A percentile compares a stretch with the other conserved stretches of the same genome.
phyloP scores from a whole-genome alignment of 2,329 filamentous ascomycete genomes.

The Pezicula neosporulosa region DNA sequence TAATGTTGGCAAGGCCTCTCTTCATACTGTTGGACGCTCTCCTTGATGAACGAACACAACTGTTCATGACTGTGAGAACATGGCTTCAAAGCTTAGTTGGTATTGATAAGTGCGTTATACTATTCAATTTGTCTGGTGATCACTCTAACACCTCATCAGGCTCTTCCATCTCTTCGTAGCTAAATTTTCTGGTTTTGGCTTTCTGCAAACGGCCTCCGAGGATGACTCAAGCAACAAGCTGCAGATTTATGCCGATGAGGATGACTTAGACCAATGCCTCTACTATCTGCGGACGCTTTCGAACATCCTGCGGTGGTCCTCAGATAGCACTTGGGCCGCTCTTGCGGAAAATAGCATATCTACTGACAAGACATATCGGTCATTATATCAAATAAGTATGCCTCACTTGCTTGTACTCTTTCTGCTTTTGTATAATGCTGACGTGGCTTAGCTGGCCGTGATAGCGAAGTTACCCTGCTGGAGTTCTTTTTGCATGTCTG shows the following conservation, averaged over 20 bases:
- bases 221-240: constrained; percentile 15
- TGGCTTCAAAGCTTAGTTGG: constrained; percentile 72
- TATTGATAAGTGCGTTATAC: constrained; percentile 53
- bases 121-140: too few relatives aligned
- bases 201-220: constrained; percentile 36
- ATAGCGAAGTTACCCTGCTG: constrained; percentile 58
- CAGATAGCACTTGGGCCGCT: constrained; percentile 66
- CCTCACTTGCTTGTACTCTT: background rate
- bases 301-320: constrained; percentile 67
- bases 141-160: constrained; percentile 34
- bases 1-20: constrained; percentile 76
- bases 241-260: constrained; percentile 45
- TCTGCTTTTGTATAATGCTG: constrained; percentile 5
- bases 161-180: constrained; percentile 58
- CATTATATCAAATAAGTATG: constrained; percentile 49
- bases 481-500: constrained; percentile 66
- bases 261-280: constrained; percentile 72
- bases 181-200: constrained; percentile 53
- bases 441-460: constrained; percentile 42
- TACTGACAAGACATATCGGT: constrained; percentile 41
- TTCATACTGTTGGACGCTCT: constrained; percentile 80
- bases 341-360: constrained; percentile 60
- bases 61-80: constrained; percentile 71
- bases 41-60: constrained; percentile 66
- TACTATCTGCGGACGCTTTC: constrained; percentile 76